Base-by-base conservation (phyloP, 768 basidiomycete genomes). In the Boletus tylopilopsis region DNA sequence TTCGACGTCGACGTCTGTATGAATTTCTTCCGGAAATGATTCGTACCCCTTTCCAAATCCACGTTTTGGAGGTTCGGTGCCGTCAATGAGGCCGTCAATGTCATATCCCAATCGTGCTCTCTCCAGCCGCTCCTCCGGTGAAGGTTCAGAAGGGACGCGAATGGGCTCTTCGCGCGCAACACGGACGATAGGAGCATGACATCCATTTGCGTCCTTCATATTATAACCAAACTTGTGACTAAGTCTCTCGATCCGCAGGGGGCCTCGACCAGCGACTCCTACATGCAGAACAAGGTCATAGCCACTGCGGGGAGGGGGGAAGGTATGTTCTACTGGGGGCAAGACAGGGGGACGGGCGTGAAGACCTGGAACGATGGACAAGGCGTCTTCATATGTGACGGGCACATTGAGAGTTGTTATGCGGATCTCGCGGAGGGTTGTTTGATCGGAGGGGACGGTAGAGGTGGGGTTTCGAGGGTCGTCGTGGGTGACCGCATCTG, bases 281-380 rank as follows among this genome's bases (percentile, higher is more conserved):
- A 87, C 73, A 57, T 87, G 85, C 57, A 87, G 78, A 45, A 87
- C 76, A 57, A 87, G 79, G 60, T 87, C 85, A 57, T 81, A 87
- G 12, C 81, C 82, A 43, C 68, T 68, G 18, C 66, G 62, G 21
- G 74, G 73, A 22, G 74, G 54, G 22, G 75, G 63, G 24, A 68
- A 70, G 16, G 63, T 67, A n/a, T 71, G 64, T 6, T 67, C 63
- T 4, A 75, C 71, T 0, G 73, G 60, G 18, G 78, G 70, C 8
- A 76, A 62, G 23, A 63, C 47, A 9, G 85, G 85, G 1, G 85
- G 85, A 7, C 76, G 70, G n/a, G 74, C 69, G 61, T 87, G 81
- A 11, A 87, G 63, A 10, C 76, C 75, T 11, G 85, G 85, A 0
- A 82, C 74, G 45, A 72, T 70, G 43, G 72, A 64, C 11, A 81